Conservation (phyloP, 2,329 filamentous ascomycete genomes). For the Pseudocercospora fuligena region DNA sequence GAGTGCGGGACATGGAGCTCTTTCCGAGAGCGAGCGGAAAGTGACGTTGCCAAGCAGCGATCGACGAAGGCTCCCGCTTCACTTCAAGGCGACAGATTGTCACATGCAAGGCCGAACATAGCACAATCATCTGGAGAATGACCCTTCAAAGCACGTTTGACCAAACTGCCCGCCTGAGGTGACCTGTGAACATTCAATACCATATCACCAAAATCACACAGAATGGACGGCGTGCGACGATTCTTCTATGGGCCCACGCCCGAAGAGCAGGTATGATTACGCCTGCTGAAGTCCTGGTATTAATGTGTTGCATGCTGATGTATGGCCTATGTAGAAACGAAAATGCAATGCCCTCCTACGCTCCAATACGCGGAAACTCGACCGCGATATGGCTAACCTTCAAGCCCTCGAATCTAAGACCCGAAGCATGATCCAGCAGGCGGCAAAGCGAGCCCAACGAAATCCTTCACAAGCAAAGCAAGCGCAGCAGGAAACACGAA, state of each 20-base stretch:
- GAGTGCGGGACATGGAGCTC: neutral
- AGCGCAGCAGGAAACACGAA: constrained; percentile 79
- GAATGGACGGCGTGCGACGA: constrained; percentile 84
- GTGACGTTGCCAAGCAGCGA: constrained; percentile 7
- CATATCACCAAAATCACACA: constrained; percentile 9
- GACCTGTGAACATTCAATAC: neutral
- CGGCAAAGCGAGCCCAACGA: constrained; percentile 78
- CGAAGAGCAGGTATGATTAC: constrained; percentile 75
- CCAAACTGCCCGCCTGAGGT: neutral
- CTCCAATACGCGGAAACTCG: constrained; percentile 87
- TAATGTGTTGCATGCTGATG: neutral
- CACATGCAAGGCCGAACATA: neutral
- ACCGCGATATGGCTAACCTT: constrained; percentile 84
- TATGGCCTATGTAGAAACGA: constrained; percentile 67
- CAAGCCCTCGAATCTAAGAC: constrained; percentile 83
- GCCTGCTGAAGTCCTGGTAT: neutral
- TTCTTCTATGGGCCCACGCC: constrained; percentile 93
- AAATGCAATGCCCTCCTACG: constrained; percentile 95
- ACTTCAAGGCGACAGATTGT: neutral
- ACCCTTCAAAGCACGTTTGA: neutral
- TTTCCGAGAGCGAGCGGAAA: neutral
- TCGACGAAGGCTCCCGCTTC: neutral
- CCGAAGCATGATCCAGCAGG: constrained; percentile 80
- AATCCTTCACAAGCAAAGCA: constrained; percentile 80
- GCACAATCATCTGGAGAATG: neutral